phyloP scores from a whole-genome alignment of 495 filamentous ascomycete genomes.

The Aspergillus incahuasiensis region DNA sequence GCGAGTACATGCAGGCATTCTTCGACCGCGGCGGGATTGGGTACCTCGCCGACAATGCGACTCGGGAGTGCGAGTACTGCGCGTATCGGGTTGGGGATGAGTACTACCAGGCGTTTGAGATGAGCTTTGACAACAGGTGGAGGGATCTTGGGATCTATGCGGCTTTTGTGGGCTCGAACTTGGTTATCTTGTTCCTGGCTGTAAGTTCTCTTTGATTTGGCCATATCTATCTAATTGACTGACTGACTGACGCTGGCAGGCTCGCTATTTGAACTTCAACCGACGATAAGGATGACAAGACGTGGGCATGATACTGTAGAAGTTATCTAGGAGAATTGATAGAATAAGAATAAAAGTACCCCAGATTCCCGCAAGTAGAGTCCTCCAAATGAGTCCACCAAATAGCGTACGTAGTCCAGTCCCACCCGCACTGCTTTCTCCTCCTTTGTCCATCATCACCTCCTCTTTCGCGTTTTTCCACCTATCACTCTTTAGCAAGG shows the following conservation, averaged over 20 bases:
- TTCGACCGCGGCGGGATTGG: slow-evolving; percentile 49
- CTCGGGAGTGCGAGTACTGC: slow-evolving; percentile 41
- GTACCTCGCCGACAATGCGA: slow-evolving; percentile 45
- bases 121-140: slow-evolving; percentile 66
- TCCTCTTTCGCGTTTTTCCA: background rate
- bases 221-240: background rate
- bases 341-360: background rate
- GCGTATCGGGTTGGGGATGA: slow-evolving; percentile 73
- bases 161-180: slow-evolving; percentile 69
- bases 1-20: slow-evolving; percentile 50
- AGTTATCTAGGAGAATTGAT: no score
- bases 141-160: slow-evolving; percentile 73
- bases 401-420: background rate
- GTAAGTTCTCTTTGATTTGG: slow-evolving; percentile 15
- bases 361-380: slow-evolving; percentile 11
- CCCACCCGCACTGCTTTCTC: background rate
- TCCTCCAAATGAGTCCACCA: no score
- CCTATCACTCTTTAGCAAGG: background rate
- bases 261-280: slow-evolving; percentile 64
- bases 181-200: slow-evolving; percentile 69
- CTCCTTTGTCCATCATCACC: background rate
- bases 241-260: slow-evolving; percentile 31
- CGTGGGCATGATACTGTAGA: background rate
- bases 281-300: slow-evolving; percentile 43
- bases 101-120: slow-evolving; percentile 62